phyloP scores from a whole-genome alignment of 805 yeast genomes.

The Nakazawaea ernobii region DNA sequence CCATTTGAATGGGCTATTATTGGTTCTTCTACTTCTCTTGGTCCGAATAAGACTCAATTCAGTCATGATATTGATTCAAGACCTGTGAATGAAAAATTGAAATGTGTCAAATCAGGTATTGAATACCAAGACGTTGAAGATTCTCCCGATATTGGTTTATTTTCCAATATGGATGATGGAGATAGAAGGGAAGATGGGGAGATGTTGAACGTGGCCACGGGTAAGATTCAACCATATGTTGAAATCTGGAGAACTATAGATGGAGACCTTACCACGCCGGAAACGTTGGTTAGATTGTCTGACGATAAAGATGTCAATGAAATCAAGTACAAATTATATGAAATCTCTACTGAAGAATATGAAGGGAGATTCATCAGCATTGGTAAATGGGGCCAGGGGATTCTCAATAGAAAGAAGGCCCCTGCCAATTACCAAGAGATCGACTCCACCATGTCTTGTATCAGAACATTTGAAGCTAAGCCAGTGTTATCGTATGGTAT shows the following conservation, averaged over 20 bases:
- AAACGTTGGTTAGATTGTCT: constrained; percentile 8
- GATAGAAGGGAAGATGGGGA: constrained; percentile 44
- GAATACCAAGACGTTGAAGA: constrained; percentile 14
- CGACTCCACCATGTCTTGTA: constrained; percentile 8
- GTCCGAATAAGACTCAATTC: constrained; percentile 31
- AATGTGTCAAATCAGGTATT: not conserved
- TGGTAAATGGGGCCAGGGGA: constrained; percentile 50
- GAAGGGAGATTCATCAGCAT: constrained; percentile 41
- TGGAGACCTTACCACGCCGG: constrained; percentile 29
- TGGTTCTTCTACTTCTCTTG: constrained; percentile 38
- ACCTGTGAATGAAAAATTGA: constrained; percentile 13
- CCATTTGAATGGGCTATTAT: constrained; percentile 57
- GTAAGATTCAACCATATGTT: constrained; percentile 35
- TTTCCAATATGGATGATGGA: constrained; percentile 31
- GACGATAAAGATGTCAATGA: constrained; percentile 2
- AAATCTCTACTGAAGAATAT: constrained; percentile 22
- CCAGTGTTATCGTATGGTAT: constrained; percentile 5
- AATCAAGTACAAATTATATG: constrained; percentile 17
- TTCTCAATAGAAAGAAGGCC: constrained; percentile 19
- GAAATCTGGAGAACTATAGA: constrained; percentile 53
- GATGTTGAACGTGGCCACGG: constrained; percentile 42
- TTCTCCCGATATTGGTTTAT: constrained; percentile 40
- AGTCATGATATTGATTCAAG: constrained; percentile 29
- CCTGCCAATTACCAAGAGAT: not conserved
- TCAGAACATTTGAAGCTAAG: constrained; percentile 1